These are phyloP conservation scores for Phialocephala sp. DNA, from an alignment of 2,329 filamentous ascomycete species.

Conservation along the genomic window DNA sequence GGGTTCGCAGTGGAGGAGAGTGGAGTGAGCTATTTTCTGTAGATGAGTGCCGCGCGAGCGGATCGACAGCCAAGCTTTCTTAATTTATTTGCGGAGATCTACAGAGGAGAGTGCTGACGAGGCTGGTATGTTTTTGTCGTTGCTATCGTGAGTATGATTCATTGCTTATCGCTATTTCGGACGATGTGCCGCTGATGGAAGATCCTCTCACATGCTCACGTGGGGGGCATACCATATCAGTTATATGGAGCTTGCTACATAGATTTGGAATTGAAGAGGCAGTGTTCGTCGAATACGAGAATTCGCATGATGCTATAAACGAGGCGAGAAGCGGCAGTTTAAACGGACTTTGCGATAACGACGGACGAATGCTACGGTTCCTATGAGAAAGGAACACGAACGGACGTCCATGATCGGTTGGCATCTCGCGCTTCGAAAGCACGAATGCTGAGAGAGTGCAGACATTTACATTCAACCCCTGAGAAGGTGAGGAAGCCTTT, in stretches of 20 bases:
- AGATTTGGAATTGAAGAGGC: not conserved
- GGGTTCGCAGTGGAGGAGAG: not conserved
- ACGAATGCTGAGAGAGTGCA: no score
- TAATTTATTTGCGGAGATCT: slow-evolving; percentile 7
- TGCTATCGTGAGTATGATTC: not conserved
- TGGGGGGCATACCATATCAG: not conserved
- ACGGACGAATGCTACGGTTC: not conserved
- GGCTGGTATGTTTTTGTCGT: not conserved
- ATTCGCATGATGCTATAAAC: not conserved
- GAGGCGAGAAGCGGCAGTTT: not conserved
- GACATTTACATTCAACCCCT: no score
- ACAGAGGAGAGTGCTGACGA: not conserved
- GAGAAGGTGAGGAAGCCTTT: no score
- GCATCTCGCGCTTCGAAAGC: no score
- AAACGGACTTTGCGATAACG: not conserved
- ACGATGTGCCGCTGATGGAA: not conserved
- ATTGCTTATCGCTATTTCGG: not conserved
- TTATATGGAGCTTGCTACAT: not conserved
- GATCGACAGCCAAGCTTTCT: slow-evolving; percentile 4
- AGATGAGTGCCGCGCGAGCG: not conserved
- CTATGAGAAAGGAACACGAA: not conserved
- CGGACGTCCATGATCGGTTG: no score
- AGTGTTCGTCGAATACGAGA: not conserved
- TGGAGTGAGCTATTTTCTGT: not conserved
- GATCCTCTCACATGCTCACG: not conserved